phyloP scores from a whole-genome alignment of 345 rosid genomes.

The Eucalyptus viminalis region DNA sequence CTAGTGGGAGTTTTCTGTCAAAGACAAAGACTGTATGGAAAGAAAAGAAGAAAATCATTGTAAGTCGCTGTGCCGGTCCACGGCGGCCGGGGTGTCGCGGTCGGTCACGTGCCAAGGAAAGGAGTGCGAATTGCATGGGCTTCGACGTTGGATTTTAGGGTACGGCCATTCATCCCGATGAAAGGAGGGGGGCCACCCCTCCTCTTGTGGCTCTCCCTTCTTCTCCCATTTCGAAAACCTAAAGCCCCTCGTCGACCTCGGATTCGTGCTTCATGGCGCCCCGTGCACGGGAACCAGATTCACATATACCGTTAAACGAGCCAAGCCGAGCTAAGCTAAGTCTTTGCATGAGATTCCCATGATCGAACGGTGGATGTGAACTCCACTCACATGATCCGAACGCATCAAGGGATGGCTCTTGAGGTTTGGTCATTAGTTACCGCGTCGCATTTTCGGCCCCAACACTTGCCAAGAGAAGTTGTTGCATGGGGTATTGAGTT shows the following conservation, averaged over 20 bases:
- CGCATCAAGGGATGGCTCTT: not conserved
- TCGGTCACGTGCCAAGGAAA: not conserved
- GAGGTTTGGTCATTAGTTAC: not conserved
- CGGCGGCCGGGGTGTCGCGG: not conserved
- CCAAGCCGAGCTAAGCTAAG: not conserved
- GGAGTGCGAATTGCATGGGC: not conserved
- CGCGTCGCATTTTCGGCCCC: not conserved
- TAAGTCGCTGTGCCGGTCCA: not conserved
- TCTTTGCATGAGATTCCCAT: not conserved
- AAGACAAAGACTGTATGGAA: not conserved
- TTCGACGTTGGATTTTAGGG: constrained; percentile 5
- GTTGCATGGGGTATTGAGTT: not conserved
- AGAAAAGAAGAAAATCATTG: not conserved
- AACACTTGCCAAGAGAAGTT: not conserved
- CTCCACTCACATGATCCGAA: not conserved
- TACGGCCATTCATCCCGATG: not conserved
- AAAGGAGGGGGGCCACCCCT: not conserved
- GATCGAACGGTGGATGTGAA: not conserved
- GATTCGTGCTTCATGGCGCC: not conserved
- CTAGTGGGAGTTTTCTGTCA: not conserved
- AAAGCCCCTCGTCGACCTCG: not conserved
- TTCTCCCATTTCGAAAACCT: not conserved
- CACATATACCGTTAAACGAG: not conserved
- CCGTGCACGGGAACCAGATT: not conserved
- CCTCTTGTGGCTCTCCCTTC: not conserved